Conservation (phyloP, 805 yeast genomes). For the Vanderwaltozyma verrucispora region DNA sequence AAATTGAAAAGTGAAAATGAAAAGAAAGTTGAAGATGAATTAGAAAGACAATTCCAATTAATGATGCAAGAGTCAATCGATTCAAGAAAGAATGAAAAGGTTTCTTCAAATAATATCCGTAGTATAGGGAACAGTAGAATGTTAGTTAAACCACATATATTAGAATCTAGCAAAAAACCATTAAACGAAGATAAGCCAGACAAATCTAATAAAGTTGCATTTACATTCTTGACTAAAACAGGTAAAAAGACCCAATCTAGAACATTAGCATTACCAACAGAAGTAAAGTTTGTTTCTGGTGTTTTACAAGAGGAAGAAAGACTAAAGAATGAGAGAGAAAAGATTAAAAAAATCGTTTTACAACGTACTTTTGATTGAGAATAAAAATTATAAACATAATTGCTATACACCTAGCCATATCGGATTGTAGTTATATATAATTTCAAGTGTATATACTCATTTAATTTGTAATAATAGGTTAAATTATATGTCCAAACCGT, state of each 20-base stretch:
- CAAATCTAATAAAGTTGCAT: conserved; percentile 29
- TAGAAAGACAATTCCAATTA: conserved; percentile 47
- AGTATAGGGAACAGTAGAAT: conserved; percentile 5
- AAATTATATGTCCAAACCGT: too few species aligned
- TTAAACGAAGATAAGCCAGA: not conserved
- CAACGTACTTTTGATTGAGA: conserved; percentile 27
- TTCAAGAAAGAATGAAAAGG: conserved; percentile 26
- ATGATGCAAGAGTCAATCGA: conserved; percentile 44
- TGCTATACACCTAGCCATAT: too few species aligned
- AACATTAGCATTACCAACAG: conserved; percentile 41
- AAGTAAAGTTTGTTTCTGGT: conserved; percentile 43
- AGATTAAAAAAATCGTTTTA: conserved; percentile 46
- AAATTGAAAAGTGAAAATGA: conserved; percentile 34
- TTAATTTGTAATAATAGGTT: too few species aligned
- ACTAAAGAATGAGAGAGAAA: conserved; percentile 42
- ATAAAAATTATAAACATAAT: too few species aligned
- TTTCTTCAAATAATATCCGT: conserved; percentile 19
- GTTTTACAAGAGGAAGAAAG: conserved; percentile 42
- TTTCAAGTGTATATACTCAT: too few species aligned
- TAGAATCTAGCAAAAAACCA: not conserved
- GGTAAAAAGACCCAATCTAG: conserved; percentile 39
- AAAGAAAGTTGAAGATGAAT: conserved; percentile 36
- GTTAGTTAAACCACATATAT: not conserved
- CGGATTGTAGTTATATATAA: too few species aligned
- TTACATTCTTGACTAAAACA: conserved; percentile 45